Percentiles rank a stretch among this genome's conserved stretches.
Evolutionary conservation across 768 basidiomycete genomes (phyloP).

Genomic region (Naganishia vaughanmartiniae): DNA sequence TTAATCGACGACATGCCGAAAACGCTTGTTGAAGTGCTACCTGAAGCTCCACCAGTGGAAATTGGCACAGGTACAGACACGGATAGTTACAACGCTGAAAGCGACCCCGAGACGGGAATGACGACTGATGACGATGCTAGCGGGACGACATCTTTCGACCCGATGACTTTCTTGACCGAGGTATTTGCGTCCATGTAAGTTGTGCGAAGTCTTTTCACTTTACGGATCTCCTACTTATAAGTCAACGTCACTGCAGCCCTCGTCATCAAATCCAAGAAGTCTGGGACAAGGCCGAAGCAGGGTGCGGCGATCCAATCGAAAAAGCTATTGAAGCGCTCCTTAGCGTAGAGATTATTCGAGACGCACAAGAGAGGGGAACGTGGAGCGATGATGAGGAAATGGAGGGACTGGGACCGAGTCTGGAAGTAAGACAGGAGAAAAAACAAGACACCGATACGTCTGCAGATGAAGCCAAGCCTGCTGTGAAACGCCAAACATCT

Average conservation of each 20-base stretch:
- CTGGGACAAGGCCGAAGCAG: background rate
- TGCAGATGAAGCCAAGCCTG: background rate
- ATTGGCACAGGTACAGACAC: background rate
- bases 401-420: background rate
- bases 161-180: constrained; percentile 14
- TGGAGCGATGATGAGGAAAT: constrained; percentile 40
- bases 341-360: constrained; percentile 42
- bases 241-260: background rate
- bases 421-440: background rate
- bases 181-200: constrained; percentile 14
- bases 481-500: background rate
- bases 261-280: background rate
- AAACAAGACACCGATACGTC: background rate
- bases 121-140: constrained; percentile 9
- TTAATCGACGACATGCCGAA: background rate
- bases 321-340: constrained; percentile 44
- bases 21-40: constrained; percentile 1
- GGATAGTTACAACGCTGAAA: background rate
- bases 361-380: constrained; percentile 37
- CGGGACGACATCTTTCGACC: background rate
- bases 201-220: too few species aligned
- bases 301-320: background rate
- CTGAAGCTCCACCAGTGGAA: background rate
- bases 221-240: background rate
- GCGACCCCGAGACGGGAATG: constrained; percentile 1